Evolutionary conservation across 1,284 basidiomycete species (phyloP), one percentile per base, ranked within the genome.

Genomic region (Moesziomyces sp.): DNA sequence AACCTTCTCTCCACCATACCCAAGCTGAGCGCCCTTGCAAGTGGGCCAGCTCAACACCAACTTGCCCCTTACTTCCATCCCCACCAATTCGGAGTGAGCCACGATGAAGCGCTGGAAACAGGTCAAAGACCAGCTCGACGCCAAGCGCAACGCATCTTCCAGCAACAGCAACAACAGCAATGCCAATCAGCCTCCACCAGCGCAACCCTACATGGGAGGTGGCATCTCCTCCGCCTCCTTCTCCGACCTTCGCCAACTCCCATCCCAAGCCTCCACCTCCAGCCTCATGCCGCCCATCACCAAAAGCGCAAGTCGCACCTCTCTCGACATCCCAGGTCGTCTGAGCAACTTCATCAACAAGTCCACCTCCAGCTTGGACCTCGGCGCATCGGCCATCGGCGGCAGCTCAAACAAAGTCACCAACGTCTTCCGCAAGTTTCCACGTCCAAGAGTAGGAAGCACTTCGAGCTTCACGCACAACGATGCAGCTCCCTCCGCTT

Each of bases 211-310:
- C 52, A 66, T 28, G 43, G 62, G 62, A 11, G 63, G 69, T 3
- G 62, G 69, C 21, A 66, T 72, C 52, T 72, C 69, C 0, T 72
- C 69, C 2, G 52, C 55, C 14, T 65, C 69, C 48, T 72, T 66
- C 23, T 58, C 58, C 19, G 58, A 72, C 43, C 61, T 59, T 13
- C 55, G 52, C 24, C 48, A 67, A 19, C 48, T 58, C 18, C 57
- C 46, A 57, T 59, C 59, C 23, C 35, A 44, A 11, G 53, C 58
- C 28, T 60, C 58, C 50, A 58, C 50, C 24, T 61, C 66, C 43
- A 69, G 38, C 16, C 63, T 72, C 40, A 24, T 58, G 28, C 69
- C 58, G 9, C 63, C 69, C 0, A 62, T 72, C 23, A 28, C 43
- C 3, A 73, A 67, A 38, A 67, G 63, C 34, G 26, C 59, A 35